Percentiles rank a stretch among this genome's conserved stretches.
These are phyloP conservation scores for Xylaria sp. DNA, from an alignment of 2,329 filamentous ascomycete species.

Conservation along the genomic window DNA sequence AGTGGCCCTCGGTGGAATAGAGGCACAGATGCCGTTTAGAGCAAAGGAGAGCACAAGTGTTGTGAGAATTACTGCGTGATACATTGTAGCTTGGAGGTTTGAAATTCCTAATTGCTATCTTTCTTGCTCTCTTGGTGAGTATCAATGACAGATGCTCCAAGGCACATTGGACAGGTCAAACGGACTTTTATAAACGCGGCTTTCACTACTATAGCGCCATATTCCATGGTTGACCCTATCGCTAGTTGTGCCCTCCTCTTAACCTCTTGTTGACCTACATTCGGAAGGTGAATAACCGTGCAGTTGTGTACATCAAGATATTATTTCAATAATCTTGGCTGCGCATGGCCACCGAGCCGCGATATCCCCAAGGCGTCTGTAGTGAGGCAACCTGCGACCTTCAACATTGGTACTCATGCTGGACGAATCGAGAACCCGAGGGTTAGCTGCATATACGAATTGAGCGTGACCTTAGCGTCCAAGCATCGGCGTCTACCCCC, in stretches of 20 bases:
- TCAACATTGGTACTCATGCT: neutral
- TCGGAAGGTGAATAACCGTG: neutral
- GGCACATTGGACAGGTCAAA: neutral
- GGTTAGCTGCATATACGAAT: constrained; percentile 2
- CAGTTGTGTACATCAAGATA: neutral
- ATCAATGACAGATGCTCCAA: neutral
- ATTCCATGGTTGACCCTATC: no score
- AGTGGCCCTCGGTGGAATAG: neutral
- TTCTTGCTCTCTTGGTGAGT: neutral
- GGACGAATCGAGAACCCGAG: neutral
- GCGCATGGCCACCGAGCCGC: neutral
- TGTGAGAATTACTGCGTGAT: neutral
- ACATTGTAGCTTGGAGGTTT: neutral
- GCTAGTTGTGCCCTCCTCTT: no score
- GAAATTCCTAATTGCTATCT: neutral
- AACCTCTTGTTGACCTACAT: neutral
- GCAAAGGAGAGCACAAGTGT: neutral
- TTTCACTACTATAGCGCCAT: neutral
- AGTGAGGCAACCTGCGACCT: neutral
- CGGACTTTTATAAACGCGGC: neutral
- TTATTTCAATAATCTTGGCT: constrained; percentile 1
- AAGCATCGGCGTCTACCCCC: neutral
- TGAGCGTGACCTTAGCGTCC: neutral
- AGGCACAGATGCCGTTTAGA: neutral
- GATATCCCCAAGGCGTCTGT: neutral